Percentiles rank a stretch among this genome's conserved stretches.
phyloP scores from a whole-genome alignment of 2,329 filamentous ascomycete species.

The Blastomyces silverae region DNA sequence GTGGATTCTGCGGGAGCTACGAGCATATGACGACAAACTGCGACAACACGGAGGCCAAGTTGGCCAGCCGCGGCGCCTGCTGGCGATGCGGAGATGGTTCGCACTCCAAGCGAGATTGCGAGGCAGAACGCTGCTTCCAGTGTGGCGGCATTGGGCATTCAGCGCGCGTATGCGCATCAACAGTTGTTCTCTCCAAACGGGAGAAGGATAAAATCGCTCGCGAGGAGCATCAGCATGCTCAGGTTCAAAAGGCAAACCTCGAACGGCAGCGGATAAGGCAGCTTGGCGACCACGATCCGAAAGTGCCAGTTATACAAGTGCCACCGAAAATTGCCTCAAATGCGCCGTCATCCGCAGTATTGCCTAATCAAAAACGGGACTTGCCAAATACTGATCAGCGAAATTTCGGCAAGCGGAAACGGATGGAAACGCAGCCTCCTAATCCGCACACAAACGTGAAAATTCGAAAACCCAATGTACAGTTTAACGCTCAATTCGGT shows the following conservation, averaged over 20 bases:
- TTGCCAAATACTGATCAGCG: neutral
- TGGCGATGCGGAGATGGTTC: constrained; percentile 37
- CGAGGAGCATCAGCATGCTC: constrained; percentile 35
- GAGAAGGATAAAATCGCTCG: constrained; percentile 33
- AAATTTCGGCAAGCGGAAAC: constrained; percentile 31
- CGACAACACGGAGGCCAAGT: constrained; percentile 40
- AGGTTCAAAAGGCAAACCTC: constrained; percentile 30
- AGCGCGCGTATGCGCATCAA: constrained; percentile 31
- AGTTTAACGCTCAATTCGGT: constrained; percentile 14
- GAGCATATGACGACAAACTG: constrained; percentile 42
- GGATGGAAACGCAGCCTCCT: constrained; percentile 24
- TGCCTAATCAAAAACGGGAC: constrained; percentile 1
- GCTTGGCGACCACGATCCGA: constrained; percentile 41
- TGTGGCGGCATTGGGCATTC: constrained; percentile 43
- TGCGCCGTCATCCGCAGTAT: constrained; percentile 9
- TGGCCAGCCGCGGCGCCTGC: constrained; percentile 36
- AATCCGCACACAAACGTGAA: constrained; percentile 27
- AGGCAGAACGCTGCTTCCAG: constrained; percentile 37
- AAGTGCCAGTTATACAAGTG: constrained; percentile 38
- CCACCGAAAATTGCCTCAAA: constrained; percentile 21
- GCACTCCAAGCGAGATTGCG: constrained; percentile 37
- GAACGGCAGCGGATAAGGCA: constrained; percentile 39
- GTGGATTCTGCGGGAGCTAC: constrained; percentile 43
- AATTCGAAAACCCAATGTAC: constrained; percentile 26
- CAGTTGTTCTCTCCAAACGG: constrained; percentile 31